Evolutionary conservation across 768 basidiomycete genomes (phyloP).

Genomic region (Kockovaella imperatae): DNA sequence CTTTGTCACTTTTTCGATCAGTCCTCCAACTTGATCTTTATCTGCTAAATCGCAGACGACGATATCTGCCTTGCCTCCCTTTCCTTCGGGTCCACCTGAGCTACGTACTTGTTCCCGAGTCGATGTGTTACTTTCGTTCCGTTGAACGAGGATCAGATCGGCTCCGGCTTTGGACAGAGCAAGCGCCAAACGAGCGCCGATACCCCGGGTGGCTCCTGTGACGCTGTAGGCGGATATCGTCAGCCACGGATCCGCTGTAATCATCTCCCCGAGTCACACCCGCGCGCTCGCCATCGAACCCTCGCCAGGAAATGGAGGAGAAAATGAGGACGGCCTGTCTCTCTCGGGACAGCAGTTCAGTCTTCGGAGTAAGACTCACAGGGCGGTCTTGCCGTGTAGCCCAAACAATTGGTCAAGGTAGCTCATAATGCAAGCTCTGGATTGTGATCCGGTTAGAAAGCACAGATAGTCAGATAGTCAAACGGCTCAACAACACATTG

Average conservation of each 20-base stretch:
- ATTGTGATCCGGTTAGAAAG: too few species aligned
- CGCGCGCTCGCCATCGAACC: too few species aligned
- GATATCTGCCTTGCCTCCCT: slow-evolving; percentile 45
- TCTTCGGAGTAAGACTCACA: too few species aligned
- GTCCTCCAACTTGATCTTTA: slow-evolving; percentile 50
- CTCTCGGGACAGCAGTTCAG: too few species aligned
- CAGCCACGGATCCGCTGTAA: too few species aligned
- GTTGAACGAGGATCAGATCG: slow-evolving; percentile 46
- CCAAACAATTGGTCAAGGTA: slow-evolving; percentile 43
- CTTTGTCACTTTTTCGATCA: slow-evolving; percentile 50
- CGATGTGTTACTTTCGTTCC: slow-evolving; percentile 46
- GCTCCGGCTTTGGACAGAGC: slow-evolving; percentile 48
- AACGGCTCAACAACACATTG: too few species aligned
- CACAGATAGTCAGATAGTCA: too few species aligned
- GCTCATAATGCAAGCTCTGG: slow-evolving; percentile 14
- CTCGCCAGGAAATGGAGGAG: background rate
- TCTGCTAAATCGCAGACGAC: slow-evolving; percentile 57
- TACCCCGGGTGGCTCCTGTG: slow-evolving; percentile 45
- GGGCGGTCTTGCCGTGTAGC: slow-evolving; percentile 45
- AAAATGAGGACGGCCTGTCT: too few species aligned
- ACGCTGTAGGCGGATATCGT: slow-evolving; percentile 10
- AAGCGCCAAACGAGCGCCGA: slow-evolving; percentile 44
- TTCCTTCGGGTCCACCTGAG: slow-evolving; percentile 31
- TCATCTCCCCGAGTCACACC: too few species aligned
- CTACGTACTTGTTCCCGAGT: slow-evolving; percentile 44